Evolutionary conservation across 345 rosid genomes (phyloP).

Genomic region (Salix exigua): DNA sequence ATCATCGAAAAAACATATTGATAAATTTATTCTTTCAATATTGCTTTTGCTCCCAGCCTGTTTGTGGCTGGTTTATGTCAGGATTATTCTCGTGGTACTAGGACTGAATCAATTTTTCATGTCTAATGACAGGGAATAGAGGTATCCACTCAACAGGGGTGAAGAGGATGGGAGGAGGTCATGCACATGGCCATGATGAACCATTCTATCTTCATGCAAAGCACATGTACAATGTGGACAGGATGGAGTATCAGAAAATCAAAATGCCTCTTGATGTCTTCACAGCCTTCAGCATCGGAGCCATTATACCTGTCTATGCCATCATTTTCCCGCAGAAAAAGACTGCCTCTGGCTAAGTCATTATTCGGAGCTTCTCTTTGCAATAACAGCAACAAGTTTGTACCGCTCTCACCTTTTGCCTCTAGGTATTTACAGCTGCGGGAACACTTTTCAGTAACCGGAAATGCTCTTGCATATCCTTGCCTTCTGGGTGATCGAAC

Average conservation of each 20-base stretch:
- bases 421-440: background rate
- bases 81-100: background rate
- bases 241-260: constrained; percentile 72
- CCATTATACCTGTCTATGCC: too few relatives aligned
- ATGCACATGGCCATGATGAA: constrained; percentile 61
- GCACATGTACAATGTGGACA: constrained; percentile 98
- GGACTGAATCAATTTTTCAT: background rate
- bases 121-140: constrained; percentile 18
- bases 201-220: constrained; percentile 81
- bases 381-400: constrained; percentile 25
- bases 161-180: constrained; percentile 78
- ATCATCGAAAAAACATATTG: background rate
- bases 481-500: background rate
- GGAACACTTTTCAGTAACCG: background rate
- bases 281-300: too few relatives aligned
- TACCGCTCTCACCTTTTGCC: background rate
- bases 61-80: background rate
- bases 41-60: background rate
- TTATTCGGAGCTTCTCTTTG: background rate
- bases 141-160: constrained; percentile 59
- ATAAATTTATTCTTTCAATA: background rate
- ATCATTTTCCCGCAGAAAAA: constrained; percentile 92
- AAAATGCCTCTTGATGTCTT: constrained; percentile 85
- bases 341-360: constrained; percentile 59
- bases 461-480: background rate